These are phyloP conservation scores for Podospora comata DNA, from an alignment of 495 filamentous ascomycete genomes.

Conservation along the genomic window DNA sequence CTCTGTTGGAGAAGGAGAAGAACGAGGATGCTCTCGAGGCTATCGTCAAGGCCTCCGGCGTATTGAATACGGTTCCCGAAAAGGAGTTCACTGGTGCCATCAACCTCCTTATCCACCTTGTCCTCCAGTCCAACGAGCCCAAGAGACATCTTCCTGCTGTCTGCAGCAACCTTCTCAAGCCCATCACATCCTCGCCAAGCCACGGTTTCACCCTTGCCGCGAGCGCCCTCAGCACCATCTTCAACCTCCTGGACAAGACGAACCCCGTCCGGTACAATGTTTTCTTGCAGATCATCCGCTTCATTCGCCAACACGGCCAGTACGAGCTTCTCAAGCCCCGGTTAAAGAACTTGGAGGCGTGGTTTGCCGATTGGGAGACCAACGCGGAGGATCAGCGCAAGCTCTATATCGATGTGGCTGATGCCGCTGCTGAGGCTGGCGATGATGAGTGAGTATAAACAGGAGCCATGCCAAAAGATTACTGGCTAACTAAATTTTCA, in stretches of 20 bases:
- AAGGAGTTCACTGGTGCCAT: constrained; percentile 94
- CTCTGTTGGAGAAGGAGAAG: constrained; percentile 66
- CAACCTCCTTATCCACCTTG: constrained; percentile 91
- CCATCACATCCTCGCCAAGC: constrained; percentile 76
- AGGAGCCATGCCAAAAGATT: neutral
- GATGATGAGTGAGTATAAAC: constrained; percentile 60
- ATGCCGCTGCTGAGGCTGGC: constrained; percentile 69
- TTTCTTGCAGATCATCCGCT: constrained; percentile 74
- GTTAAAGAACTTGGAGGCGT: constrained; percentile 71
- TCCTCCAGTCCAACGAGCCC: constrained; percentile 75
- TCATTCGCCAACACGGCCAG: constrained; percentile 66
- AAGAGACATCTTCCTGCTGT: constrained; percentile 81
- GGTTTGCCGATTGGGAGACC: constrained; percentile 80
- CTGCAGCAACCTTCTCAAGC: constrained; percentile 81
- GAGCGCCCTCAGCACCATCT: constrained; percentile 86
- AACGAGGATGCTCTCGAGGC: constrained; percentile 85
- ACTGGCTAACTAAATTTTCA: constrained; percentile 27
- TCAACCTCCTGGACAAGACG: constrained; percentile 79
- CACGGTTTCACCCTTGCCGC: constrained; percentile 83
- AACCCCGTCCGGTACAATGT: constrained; percentile 85
- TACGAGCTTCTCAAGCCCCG: constrained; percentile 79
- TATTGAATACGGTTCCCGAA: constrained; percentile 79
- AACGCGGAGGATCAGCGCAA: constrained; percentile 77
- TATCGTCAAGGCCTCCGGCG: constrained; percentile 69
- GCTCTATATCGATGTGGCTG: constrained; percentile 73